phyloP scores from a whole-genome alignment of 2,329 filamentous ascomycete genomes.

The Coniochaeta sp. region DNA sequence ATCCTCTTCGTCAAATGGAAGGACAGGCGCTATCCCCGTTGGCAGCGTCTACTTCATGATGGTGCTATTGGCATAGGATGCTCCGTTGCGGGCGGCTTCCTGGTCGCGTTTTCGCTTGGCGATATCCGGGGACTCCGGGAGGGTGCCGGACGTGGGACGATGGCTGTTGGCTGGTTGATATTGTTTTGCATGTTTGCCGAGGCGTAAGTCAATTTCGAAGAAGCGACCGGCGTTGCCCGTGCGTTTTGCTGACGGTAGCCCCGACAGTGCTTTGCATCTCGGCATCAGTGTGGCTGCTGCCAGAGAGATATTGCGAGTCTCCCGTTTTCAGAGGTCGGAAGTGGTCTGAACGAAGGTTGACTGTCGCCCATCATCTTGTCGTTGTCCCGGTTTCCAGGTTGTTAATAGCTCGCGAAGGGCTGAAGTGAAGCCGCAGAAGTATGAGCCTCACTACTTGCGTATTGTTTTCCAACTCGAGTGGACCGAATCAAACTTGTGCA shows the following conservation, averaged over 20 bases:
- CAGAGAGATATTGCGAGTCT: too few species aligned
- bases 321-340: too few species aligned
- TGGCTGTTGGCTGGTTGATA: too few species aligned
- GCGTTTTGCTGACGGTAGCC: not conserved
- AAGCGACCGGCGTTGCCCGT: too few species aligned
- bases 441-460: too few species aligned
- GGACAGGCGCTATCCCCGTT: not conserved
- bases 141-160: not conserved
- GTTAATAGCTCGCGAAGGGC: too few species aligned
- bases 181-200: conserved; percentile 1
- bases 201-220: not conserved
- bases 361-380: too few species aligned
- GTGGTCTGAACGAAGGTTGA: too few species aligned
- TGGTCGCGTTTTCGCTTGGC: not conserved
- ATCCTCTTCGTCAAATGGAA: not conserved
- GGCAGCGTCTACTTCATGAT: not conserved
- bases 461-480: too few species aligned
- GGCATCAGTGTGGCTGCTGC: not conserved
- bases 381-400: too few species aligned
- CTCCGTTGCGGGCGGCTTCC: not conserved
- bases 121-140: not conserved
- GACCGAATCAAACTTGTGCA: too few species aligned
- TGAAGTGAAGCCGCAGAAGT: too few species aligned
- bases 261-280: not conserved
- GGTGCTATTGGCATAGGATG: not conserved